These are phyloP conservation scores for Diaporthe amygdali DNA, from an alignment of 2,329 filamentous ascomycete genomes.

Conservation along the genomic window DNA sequence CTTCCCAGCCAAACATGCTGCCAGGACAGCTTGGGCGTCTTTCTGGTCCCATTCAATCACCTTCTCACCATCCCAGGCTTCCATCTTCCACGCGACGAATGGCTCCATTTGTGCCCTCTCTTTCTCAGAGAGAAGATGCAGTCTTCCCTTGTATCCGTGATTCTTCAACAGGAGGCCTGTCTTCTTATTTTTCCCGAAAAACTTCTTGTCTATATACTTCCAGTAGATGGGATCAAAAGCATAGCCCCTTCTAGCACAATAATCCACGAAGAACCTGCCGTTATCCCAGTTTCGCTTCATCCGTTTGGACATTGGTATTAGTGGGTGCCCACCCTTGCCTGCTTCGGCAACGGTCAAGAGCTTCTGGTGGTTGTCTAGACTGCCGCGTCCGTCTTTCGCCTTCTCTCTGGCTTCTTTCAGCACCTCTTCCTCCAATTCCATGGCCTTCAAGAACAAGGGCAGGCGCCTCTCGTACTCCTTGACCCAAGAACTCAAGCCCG, in stretches of 20 bases:
- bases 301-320: neutral
- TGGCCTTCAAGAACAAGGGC: neutral
- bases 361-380: neutral
- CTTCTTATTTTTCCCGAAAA: conserved; percentile 6
- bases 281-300: conserved; percentile 10
- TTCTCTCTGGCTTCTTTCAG: neutral
- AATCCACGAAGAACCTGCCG: neutral
- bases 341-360: neutral
- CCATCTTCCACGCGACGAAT: conserved; percentile 6
- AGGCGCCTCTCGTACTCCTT: neutral
- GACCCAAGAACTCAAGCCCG: neutral
- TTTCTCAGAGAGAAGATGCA: neutral
- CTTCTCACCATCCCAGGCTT: neutral
- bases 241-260: neutral
- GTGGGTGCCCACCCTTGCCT: too few species aligned
- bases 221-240: conserved; percentile 10
- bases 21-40: neutral
- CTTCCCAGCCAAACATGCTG: neutral
- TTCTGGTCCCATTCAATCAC: conserved; percentile 6
- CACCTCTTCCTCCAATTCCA: neutral
- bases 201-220: conserved; percentile 9
- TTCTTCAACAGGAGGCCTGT: neutral
- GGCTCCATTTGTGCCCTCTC: conserved; percentile 16
- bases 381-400: accelerated
- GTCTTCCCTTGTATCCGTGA: neutral